Evolutionary conservation across 1,284 basidiomycete genomes (phyloP), one percentile per base, ranked within the genome.

Genomic region (Ustilago bromivora): DNA sequence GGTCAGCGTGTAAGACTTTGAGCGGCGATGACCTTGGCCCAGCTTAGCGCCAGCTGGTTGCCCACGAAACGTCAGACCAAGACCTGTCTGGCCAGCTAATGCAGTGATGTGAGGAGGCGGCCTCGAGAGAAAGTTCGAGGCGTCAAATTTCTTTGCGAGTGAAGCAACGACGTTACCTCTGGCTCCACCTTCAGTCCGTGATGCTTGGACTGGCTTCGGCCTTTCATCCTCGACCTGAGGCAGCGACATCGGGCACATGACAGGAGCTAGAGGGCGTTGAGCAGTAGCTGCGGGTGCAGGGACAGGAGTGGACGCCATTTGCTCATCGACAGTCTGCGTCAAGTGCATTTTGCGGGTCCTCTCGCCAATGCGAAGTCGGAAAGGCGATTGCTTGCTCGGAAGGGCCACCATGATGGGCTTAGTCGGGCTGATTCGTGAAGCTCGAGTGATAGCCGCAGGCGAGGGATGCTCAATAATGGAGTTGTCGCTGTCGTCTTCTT

Each of bases 101-200:
- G 55, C 66, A 7, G 71, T 40, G 19, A 61, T 32, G 41, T 72
- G 66, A 6, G 69, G n/a, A n/a, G 66, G 75, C 1, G 67, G 68
- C 5, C 67, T 61, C 3, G 67, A 36, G 9, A 69, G 60, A 28
- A 71, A 72, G 53, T 65, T 60, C 15, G 55, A 61, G 1, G 69
- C 69, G 31, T 73, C 75, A 19, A 77, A 77, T 38, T 70, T 69
- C 61, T 66, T 77, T 4, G 75, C 75, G 7, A 72, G 63, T 32
- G 75, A 77, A 2, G 75, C 75, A 3, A 77, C 75, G 23, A 61
- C 55, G 17, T 72, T 72, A 15, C 68, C 65, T 23, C 56, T 46
- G 6, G 49, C 40, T 13, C 47, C 41, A 7, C 23, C 23, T 0
- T 66, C 64, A 3, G 57, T 34, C 4, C 58, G 47, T 6, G 51